Conservation (phyloP, 805 yeast genomes). For the Saturnispora hagleri region DNA sequence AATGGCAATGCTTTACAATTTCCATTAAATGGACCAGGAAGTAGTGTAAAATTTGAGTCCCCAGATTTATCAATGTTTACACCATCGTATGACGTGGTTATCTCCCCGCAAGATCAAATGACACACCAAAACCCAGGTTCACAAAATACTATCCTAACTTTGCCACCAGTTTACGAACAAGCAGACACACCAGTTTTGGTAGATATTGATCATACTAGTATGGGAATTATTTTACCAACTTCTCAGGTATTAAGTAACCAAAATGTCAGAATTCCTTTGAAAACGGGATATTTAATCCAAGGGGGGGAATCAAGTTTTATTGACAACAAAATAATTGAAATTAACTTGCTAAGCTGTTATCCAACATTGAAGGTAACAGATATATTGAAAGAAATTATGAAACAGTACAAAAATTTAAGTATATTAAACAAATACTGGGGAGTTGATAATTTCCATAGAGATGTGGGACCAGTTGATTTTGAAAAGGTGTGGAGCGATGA, state of each 20-base stretch:
- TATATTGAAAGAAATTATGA: constrained; percentile 45
- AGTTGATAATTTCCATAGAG: constrained; percentile 8
- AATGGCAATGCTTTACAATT: constrained; percentile 4
- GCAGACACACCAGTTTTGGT: constrained; percentile 25
- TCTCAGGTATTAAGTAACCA: constrained; percentile 63
- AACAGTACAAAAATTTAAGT: constrained; percentile 47
- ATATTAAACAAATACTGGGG: constrained; percentile 22
- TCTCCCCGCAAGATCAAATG: constrained; percentile 21
- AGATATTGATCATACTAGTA: constrained; percentile 42
- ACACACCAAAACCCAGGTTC: constrained; percentile 7
- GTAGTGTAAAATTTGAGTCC: constrained; percentile 19
- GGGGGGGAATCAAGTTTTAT: constrained; percentile 14
- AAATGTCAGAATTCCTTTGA: constrained; percentile 59
- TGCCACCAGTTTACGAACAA: constrained; percentile 6
- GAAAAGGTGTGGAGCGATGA: constrained; percentile 23
- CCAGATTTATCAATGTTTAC: constrained; percentile 23
- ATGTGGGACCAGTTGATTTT: constrained; percentile 26
- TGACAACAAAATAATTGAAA: constrained; percentile 38
- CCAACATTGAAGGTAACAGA: constrained; percentile 48
- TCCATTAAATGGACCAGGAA: constrained; percentile 3
- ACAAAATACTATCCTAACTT: constrained; percentile 2
- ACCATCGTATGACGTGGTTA: constrained; percentile 21
- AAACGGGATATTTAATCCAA: constrained; percentile 58
- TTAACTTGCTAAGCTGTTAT: constrained; percentile 66
- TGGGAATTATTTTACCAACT: constrained; percentile 48